Evolutionary conservation across 1,139 yeast species (phyloP).

Genomic region (Zygoascus sp.): DNA sequence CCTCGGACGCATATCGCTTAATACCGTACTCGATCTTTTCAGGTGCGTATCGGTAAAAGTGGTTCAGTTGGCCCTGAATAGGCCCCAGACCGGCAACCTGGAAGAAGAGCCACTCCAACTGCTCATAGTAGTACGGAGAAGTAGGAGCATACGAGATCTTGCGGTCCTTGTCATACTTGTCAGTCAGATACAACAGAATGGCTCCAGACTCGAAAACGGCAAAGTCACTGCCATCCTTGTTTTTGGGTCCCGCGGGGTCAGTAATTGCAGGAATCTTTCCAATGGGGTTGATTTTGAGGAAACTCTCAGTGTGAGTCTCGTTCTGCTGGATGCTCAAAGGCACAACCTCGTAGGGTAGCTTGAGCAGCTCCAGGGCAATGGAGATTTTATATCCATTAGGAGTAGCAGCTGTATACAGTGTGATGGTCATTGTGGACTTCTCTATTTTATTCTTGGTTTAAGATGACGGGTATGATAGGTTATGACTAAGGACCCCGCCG

Average conservation of each 20-base stretch:
- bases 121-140: slow-evolving; percentile 69
- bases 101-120: slow-evolving; percentile 85
- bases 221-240: slow-evolving; percentile 47
- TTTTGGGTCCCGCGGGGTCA: slow-evolving; percentile 59
- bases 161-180: slow-evolving; percentile 59
- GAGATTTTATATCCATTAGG: slow-evolving; percentile 56
- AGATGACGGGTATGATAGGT: too few species aligned
- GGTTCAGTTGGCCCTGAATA: slow-evolving; percentile 95
- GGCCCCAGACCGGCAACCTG: slow-evolving; percentile 98
- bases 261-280: slow-evolving; percentile 93
- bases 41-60: slow-evolving; percentile 85
- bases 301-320: slow-evolving; percentile 52
- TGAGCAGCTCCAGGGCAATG: slow-evolving; percentile 45
- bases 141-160: slow-evolving; percentile 73
- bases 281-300: slow-evolving; percentile 71
- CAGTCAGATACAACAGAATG: slow-evolving; percentile 66
- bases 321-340: slow-evolving; percentile 31
- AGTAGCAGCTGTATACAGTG: slow-evolving; percentile 47
- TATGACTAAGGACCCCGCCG: too few species aligned
- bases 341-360: slow-evolving; percentile 45
- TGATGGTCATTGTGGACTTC: slow-evolving; percentile 24
- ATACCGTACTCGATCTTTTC: slow-evolving; percentile 85
- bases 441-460: too few species aligned
- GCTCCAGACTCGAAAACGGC: slow-evolving; percentile 96
- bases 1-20: slow-evolving; percentile 88